Base-by-base conservation (phyloP, 805 yeast genomes). In the Yarrowia hollandica region DNA sequence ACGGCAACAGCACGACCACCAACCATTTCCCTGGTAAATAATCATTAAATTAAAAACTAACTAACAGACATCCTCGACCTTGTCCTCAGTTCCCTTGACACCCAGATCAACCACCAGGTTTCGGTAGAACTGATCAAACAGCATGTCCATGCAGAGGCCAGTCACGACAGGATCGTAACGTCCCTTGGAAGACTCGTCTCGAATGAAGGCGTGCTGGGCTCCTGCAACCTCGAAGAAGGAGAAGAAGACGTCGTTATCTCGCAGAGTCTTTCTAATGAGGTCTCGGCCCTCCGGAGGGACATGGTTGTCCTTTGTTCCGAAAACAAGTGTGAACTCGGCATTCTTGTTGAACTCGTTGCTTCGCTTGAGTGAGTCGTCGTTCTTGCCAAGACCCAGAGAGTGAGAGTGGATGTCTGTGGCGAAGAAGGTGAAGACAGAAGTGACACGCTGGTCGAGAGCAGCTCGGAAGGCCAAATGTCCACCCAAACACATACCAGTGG, bases 401-500 rank as follows among this genome's bases (percentile, higher is more conserved):
- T 79, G 84, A 61, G 76, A 76, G 68, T 88, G 94, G 67, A 88
- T 84, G 66, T 87, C 94, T 5, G 95, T 87, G 12, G 90, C 88
- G 73, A 87, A 87, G 72, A 86, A 87, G 62, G 90, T 82, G 16
- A 86, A 86, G 10, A 85, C 79, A 15, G 91, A 89, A 11, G 75
- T 73, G 42, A 87, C 82, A 60, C 89, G 72, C 33, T 77, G 74
- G 66, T 86, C 89, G 64, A 86, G 75, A 2, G 85, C 83, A 2
- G 84, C 77, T 64, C 95, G 76, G 73, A 79, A 85, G 1, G 94
- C 92, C 65, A 86, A 74, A 68, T 87, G 94, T 1, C 94, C 95
- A 18, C 94, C 94, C 33, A 87, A 79, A 69, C 95, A 88, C 94
- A 88, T 88, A 16, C 94, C 95, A 2, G 92, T 86, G 42, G 90